Percentiles rank a stretch among this genome's conserved stretches.
Evolutionary conservation across 495 filamentous ascomycete genomes (phyloP).

Genomic region (Bryoglossum gracile): DNA sequence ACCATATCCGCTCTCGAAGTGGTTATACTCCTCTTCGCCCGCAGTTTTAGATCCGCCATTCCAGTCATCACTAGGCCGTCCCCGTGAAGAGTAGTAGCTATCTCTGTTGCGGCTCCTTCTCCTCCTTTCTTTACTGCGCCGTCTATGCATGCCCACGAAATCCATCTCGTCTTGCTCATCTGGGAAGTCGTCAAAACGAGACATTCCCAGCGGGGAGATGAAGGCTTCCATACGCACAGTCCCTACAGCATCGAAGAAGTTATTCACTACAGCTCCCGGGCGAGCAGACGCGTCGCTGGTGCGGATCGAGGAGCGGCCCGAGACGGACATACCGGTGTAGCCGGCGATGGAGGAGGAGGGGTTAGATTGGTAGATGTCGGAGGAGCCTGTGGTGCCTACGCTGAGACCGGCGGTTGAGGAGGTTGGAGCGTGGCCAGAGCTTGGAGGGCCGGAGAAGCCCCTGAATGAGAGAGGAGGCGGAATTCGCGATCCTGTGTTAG

Average conservation of each 20-base stretch:
- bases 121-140: conserved; percentile 19
- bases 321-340: conserved; percentile 45
- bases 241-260: conserved; percentile 72
- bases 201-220: conserved; percentile 49
- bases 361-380: conserved; percentile 46
- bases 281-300: conserved; percentile 24
- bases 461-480: conserved; percentile 61
- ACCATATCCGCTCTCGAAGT: conserved; percentile 24
- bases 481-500: conserved; percentile 67
- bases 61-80: conserved; percentile 25
- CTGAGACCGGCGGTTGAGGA: conserved; percentile 46
- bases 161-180: conserved; percentile 26
- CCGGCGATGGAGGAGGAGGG: conserved; percentile 26
- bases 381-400: conserved; percentile 47
- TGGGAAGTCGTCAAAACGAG: conserved; percentile 20
- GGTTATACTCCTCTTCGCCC: conserved; percentile 31
- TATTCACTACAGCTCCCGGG: conserved; percentile 34
- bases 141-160: conserved; percentile 17
- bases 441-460: conserved; percentile 61
- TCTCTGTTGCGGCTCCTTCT: conserved; percentile 21
- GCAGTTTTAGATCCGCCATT: conserved; percentile 28
- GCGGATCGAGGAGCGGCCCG: conserved; percentile 35
- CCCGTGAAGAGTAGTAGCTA: conserved; percentile 21
- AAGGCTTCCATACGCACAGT: conserved; percentile 98
- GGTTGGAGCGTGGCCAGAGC: conserved; percentile 40